These are phyloP conservation scores for Brettanomyces bruxellensis DNA, from an alignment of 805 yeast genomes.

Conservation along the genomic window DNA sequence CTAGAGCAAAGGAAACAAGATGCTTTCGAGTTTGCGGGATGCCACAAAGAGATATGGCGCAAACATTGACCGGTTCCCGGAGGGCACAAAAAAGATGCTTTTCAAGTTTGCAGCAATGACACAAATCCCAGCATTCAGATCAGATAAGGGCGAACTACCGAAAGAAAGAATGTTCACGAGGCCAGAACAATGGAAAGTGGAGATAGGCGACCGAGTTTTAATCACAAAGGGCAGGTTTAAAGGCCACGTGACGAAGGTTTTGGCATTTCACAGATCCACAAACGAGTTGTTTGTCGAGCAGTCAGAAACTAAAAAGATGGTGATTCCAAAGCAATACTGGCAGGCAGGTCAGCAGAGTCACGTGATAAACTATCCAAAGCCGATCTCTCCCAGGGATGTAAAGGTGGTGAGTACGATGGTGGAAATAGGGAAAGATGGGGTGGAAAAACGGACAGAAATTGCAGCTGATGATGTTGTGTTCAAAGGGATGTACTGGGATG, in stretches of 20 bases:
- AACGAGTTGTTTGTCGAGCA: conserved; percentile 62
- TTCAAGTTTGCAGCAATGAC: conserved; percentile 19
- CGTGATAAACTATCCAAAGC: conserved; percentile 58
- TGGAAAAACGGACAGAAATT: conserved; percentile 43
- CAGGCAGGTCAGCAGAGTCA: conserved; percentile 62
- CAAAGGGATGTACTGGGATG: conserved; percentile 66
- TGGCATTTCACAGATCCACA: conserved; percentile 46
- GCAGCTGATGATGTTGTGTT: conserved; percentile 70
- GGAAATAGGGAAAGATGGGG: conserved; percentile 45
- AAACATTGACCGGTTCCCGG: conserved; percentile 23
- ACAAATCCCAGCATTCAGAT: conserved; percentile 24
- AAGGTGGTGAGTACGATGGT: conserved; percentile 72
- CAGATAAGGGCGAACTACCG: conserved; percentile 21
- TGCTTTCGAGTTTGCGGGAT: conserved; percentile 8
- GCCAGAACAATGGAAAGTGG: conserved; percentile 48
- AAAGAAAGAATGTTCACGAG: conserved; percentile 28
- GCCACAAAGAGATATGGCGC: conserved; percentile 24
- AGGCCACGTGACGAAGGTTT: conserved; percentile 67
- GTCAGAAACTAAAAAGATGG: conserved; percentile 52
- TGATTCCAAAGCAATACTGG: conserved; percentile 71
- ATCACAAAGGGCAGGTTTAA: conserved; percentile 59
- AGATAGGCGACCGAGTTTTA: conserved; percentile 73
- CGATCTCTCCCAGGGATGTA: conserved; percentile 50
- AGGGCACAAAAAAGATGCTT: conserved; percentile 18
- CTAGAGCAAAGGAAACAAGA: neutral